These are phyloP conservation scores for Phaeoacremonium minimum DNA, from an alignment of 2,329 filamentous ascomycete species.

Conservation along the genomic window DNA sequence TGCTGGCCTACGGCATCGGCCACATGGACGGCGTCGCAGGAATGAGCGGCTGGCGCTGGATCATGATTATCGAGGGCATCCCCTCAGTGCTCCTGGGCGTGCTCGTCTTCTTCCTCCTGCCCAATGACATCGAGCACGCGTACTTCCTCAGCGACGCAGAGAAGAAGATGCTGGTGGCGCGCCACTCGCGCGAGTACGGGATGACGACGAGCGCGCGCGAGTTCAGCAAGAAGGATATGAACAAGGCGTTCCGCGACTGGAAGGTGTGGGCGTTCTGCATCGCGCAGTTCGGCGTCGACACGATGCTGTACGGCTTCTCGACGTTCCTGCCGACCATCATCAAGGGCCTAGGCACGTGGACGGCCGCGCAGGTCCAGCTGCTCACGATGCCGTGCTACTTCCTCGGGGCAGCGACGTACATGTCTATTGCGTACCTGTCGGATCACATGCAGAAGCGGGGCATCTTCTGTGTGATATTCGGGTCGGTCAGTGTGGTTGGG, in stretches of 20 bases:
- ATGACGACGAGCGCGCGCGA: conserved; percentile 38
- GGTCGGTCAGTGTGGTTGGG: conserved; percentile 58
- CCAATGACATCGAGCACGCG: conserved; percentile 57
- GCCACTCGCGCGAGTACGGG: conserved; percentile 37
- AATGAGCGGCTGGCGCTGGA: conserved; percentile 66
- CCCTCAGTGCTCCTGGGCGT: conserved; percentile 50
- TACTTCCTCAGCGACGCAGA: conserved; percentile 57
- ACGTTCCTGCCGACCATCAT: conserved; percentile 81
- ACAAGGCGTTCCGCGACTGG: conserved; percentile 67
- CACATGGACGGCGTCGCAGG: conserved; percentile 66
- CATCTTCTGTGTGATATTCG: conserved; percentile 60
- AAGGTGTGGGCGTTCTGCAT: conserved; percentile 68
- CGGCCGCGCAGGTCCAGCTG: conserved; percentile 63
- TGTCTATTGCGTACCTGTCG: conserved; percentile 61
- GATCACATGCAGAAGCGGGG: conserved; percentile 64
- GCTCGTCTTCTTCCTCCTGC: conserved; percentile 50
- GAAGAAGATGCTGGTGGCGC: conserved; percentile 42
- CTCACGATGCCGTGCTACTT: conserved; percentile 77
- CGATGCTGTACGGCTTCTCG: conserved; percentile 72
- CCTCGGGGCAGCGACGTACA: conserved; percentile 65
- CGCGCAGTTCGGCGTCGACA: conserved; percentile 69
- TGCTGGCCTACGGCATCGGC: conserved; percentile 70
- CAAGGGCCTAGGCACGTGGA: conserved; percentile 59
- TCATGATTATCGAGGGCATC: conserved; percentile 55
- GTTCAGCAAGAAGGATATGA: conserved; percentile 57